Base-by-base conservation (phyloP, 2,329 filamentous ascomycete species). In the Arthrobotrys iridis region DNA sequence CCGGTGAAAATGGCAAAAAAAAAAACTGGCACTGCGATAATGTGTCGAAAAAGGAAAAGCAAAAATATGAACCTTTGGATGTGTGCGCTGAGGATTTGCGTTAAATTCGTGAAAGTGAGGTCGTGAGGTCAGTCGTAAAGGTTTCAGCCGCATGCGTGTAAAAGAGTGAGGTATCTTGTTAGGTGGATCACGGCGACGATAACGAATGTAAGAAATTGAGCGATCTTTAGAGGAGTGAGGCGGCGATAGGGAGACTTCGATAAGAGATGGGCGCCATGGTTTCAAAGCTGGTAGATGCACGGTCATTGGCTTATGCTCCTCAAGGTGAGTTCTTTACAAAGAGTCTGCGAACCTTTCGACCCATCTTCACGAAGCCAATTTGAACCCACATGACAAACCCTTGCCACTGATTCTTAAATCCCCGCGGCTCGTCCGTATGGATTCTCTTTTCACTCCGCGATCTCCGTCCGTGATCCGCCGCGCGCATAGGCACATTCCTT, bases 341-440 rank as follows among this genome's bases (percentile, higher is more conserved):
- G 70, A 74, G 60, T 65, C 70, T 74, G 70, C 70, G 70, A 74
- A 74, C 70, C 70, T 74, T 74, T 64, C 70, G 70, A 62, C 70
- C 70, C 70, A 74, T 74, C 57, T 20, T 74, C 26, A 74, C 63
- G 50, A 74, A 74, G 48, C 70, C 70, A 37, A 74, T 67, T 40
- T 67, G 70, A 58, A 74, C 70, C 70, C 70, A 74, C 70, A 74
- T 74, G 18, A 74, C 70, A 41, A 74, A 74, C 13, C 70, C 70
- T 45, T 74, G 70, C 70, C 70, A 74, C 30, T 74, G 70, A 62
- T 74, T 67, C 70, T 66, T 66, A 28, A 74, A 63, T 18, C 70
- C 70, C 5, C 68, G 52, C 52, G 30, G 52, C 52, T 6, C 30
- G 22, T 24, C 52, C 43, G 33, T 24, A 48, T 58, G 24, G 10